Base-by-base conservation (phyloP, 768 basidiomycete species). In the Xerocomus potaroensis region DNA sequence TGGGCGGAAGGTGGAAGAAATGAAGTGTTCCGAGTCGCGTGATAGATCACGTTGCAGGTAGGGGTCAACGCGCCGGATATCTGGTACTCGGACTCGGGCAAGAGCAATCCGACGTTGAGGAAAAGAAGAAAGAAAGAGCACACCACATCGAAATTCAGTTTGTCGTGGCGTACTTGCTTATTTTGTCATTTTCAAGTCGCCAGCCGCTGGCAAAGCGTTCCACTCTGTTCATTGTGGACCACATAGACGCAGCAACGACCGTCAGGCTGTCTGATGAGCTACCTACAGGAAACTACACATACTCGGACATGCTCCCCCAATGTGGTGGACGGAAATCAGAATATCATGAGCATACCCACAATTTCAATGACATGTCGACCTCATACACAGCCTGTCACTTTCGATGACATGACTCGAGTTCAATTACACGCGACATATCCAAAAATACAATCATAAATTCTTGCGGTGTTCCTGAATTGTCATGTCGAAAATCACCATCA, bases 381-480 rank as follows among this genome's bases (percentile, higher is more conserved):
- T 39, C 19, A 22, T 5, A 43, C 33, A 26, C 18, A 27, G 32
- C 19, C 11, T 38, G 16, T 27, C 45, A 37, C 12, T 18, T 27
- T 37, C 35, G 35, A 26, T 29, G 4, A 12, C 18, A 26, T 36
- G 36, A 42, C n/a, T 9, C 19, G 6, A 24, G 16, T 9, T 15
- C 16, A 3, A 24, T 40, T 33, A 21, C 14, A 34, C 5, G 26
- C n/a, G 10, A 27, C 26, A 27, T 27, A 10, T 4, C 19, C 8
- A 14, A n/a, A 21, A 39, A 34, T 24, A 40, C 23, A 21, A 27
- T 15, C 9, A 8, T 23, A 32, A 21, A 18, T 47, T 55, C 49
- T 76, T 76, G 45, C 75, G 71, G 41, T 76, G 75, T 51, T 75
- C 74, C 74, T 76, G 50, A 11, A 40, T 19, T 23, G 24, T 31